Base-by-base conservation (phyloP, 768 basidiomycete genomes). In the Kwoniella dendrophila region DNA sequence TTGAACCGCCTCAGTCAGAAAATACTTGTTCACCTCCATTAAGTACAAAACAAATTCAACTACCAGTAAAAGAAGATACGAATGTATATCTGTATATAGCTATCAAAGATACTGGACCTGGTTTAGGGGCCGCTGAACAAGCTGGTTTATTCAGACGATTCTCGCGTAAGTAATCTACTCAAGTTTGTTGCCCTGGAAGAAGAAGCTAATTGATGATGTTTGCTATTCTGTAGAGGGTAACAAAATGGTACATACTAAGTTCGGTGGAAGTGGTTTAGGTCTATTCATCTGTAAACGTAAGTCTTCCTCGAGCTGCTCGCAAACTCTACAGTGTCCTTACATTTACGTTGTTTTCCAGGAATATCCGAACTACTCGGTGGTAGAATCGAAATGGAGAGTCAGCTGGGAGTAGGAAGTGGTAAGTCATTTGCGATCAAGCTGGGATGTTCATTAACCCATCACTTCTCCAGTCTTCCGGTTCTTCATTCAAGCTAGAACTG, bases 231-330 rank as follows among this genome's bases (percentile, higher is more conserved):
- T 33, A 64, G 62, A 77, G 64, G 68, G 63, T 3, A 73, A 68
- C 22, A 69, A 72, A 1, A 66, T 73, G 62, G 67, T 70, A 0
- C 71, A 72, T 51, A 66, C 69, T 12, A 62, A 72, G 18, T 77
- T 69, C 56, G 78, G 76, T 8, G 78, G 78, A 0, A 65, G 62
- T 3, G 78, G 78, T 0, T 59, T 79, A 3, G 78, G 76, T 0
- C 47, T 79, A 2, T 77, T 71, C 65, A 69, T 77, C 50, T 70
- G 67, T n/a, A 66, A 69, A 20, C 64, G 70, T 71, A 29, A 16
- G 64, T 66, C 22, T n/a, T n/a, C n/a, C n/a, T n/a, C n/a, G n/a
- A n/a, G n/a, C n/a, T n/a, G n/a, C n/a, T n/a, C n/a, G n/a, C n/a
- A n/a, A n/a, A n/a, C n/a, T n/a, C n/a, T n/a, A n/a, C n/a, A n/a